These are phyloP conservation scores for Phialemoniopsis sp. DNA, from an alignment of 2,329 filamentous ascomycete genomes.

Conservation along the genomic window DNA sequence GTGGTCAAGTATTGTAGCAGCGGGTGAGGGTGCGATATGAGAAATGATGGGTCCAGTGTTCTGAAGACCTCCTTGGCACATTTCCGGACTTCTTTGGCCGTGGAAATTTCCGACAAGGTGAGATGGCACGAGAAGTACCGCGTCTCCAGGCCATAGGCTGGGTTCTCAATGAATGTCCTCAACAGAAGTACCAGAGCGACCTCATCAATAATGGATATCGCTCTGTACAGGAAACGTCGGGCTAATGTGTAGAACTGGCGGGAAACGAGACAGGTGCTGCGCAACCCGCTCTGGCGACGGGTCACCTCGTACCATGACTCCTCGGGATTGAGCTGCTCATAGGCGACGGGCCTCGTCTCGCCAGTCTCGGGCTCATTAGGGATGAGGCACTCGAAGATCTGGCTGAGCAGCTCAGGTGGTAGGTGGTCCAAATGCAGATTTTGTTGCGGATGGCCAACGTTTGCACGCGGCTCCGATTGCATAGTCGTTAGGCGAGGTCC, in stretches of 20 bases:
- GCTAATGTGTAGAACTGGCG: constrained; percentile 10
- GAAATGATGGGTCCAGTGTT: constrained; percentile 5
- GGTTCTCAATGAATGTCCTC: constrained; percentile 14
- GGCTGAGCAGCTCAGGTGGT: constrained; percentile 9
- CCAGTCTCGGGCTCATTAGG: constrained; percentile 16
- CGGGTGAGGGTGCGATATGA: not conserved
- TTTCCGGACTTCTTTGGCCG: constrained; percentile 12
- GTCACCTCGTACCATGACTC: constrained; percentile 20
- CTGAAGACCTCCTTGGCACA: constrained; percentile 6
- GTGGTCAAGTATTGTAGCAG: constrained; percentile 2
- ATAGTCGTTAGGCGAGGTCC: too few species aligned
- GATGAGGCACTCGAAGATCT: constrained; percentile 14
- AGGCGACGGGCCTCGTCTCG: constrained; percentile 16
- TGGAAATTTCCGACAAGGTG: constrained; percentile 11
- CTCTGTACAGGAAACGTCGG: constrained; percentile 15
- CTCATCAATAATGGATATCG: constrained; percentile 13
- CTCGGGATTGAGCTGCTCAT: constrained; percentile 14
- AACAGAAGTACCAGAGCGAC: constrained; percentile 14
- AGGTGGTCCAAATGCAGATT: constrained; percentile 5
- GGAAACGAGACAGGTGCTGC: constrained; percentile 13
- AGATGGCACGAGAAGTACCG: constrained; percentile 17
- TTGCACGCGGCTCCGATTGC: too few species aligned
- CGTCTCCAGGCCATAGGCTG: constrained; percentile 9
- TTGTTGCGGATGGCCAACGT: too few species aligned
- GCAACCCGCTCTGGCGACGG: constrained; percentile 14